These are phyloP conservation scores for Penicillium bialowiezense DNA, from an alignment of 495 filamentous ascomycete species.

Conservation along the genomic window DNA sequence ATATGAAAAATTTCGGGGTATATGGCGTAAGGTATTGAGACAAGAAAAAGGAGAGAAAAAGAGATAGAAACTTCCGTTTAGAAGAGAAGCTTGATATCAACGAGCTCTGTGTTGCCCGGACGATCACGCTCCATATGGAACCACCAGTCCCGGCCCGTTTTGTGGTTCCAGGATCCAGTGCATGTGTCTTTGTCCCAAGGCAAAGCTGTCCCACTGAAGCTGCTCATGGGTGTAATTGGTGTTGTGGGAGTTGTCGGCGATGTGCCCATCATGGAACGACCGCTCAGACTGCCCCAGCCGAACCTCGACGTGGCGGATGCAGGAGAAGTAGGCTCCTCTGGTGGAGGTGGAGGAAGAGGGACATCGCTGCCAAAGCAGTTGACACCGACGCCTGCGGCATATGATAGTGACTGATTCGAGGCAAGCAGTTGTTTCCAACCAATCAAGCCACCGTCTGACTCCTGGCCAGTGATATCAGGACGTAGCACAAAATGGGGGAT, in stretches of 20 bases:
- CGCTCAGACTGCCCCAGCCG: constrained; percentile 38
- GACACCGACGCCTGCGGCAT: constrained; percentile 38
- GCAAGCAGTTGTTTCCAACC: constrained; percentile 46
- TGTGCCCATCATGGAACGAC: constrained; percentile 29
- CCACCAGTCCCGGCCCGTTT: constrained; percentile 48
- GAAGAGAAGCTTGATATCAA: constrained; percentile 40
- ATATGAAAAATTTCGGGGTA: constrained; percentile 24
- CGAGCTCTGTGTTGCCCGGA: constrained; percentile 36
- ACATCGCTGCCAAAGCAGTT: constrained; percentile 38
- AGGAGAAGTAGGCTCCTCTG: constrained; percentile 38
- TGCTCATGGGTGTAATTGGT: constrained; percentile 35
- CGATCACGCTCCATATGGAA: constrained; percentile 50
- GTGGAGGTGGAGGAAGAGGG: constrained; percentile 13
- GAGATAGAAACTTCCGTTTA: constrained; percentile 14
- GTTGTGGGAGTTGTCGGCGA: constrained; percentile 37
- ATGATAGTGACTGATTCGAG: constrained; percentile 41
- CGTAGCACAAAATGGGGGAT: constrained; percentile 45
- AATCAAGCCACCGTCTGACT: constrained; percentile 44
- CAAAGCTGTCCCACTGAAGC: constrained; percentile 22
- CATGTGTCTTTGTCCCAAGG: constrained; percentile 48
- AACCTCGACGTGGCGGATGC: constrained; percentile 36
- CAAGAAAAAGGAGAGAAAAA: constrained; percentile 6
- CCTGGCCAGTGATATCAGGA: constrained; percentile 42
- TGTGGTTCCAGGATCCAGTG: constrained; percentile 49
- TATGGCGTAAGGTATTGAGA: constrained; percentile 18